Percentiles rank a stretch among this genome's conserved stretches.
Conservation (phyloP, 2,329 filamentous ascomycete species). For the Nigrograna mackinnonii region DNA sequence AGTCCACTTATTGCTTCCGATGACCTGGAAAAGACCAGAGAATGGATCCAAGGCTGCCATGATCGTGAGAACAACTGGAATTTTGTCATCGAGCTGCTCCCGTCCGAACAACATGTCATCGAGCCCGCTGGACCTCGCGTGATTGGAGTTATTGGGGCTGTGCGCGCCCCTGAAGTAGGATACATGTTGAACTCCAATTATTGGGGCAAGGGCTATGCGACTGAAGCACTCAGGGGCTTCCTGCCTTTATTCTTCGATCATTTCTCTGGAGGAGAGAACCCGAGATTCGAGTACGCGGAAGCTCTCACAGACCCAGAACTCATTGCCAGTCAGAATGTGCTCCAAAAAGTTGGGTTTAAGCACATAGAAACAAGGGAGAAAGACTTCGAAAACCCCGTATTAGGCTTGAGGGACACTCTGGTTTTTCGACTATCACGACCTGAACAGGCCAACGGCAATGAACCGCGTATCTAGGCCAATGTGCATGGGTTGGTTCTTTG, state of each 20-base stretch:
- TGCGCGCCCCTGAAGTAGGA: conserved; percentile 46
- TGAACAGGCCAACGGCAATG: too few species aligned
- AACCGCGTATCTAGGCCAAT: too few species aligned
- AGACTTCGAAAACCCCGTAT: conserved; percentile 40
- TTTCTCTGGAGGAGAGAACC: conserved; percentile 28
- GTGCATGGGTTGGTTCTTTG: too few species aligned
- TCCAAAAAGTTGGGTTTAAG: conserved; percentile 61
- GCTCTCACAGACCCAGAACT: conserved; percentile 57
- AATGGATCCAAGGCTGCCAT: conserved; percentile 45
- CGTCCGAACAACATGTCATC: conserved; percentile 5
- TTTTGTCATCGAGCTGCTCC: conserved; percentile 57
- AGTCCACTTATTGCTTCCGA: conserved; percentile 54
- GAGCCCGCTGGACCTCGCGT: conserved; percentile 26
- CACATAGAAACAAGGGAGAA: conserved; percentile 48
- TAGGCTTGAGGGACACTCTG: conserved; percentile 40
- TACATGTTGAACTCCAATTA: conserved; percentile 46
- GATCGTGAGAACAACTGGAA: conserved; percentile 54
- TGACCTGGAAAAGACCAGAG: conserved; percentile 43
- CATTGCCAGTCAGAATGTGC: conserved; percentile 57
- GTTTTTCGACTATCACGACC: conserved; percentile 20
- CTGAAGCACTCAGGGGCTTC: conserved; percentile 47
- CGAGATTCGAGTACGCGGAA: conserved; percentile 41
- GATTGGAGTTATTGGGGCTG: conserved; percentile 47
- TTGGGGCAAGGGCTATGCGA: conserved; percentile 48
- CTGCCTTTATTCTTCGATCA: conserved; percentile 45